Evolutionary conservation across 202 grass and related monocot species (phyloP), one percentile per base, ranked within the genome.

Genomic region (Setaria italica): DNA sequence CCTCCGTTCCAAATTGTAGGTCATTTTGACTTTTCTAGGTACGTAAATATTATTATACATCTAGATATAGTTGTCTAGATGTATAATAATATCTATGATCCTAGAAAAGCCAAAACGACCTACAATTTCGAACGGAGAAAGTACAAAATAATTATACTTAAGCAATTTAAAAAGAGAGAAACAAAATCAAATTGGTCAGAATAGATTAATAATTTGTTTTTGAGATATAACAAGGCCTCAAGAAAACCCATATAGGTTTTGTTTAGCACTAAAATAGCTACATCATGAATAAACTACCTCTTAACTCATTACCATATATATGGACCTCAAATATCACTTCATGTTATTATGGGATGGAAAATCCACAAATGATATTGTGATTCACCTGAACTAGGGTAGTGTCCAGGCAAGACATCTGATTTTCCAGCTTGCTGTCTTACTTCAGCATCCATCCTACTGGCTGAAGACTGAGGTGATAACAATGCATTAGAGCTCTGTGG

Each of bases 381-480:
- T 30, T 66, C 37, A 92, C 92, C 90, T 88, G 85, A 86, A 54
- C 39, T 72, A 62, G 65, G 78, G 20, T 76, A 79, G 30, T 70
- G 39, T 77, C 89, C 57, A 6, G 48, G 41, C 33, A 58, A 34
- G 72, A 82, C 21, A 82, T 74, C 82, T 46, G 64, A 68, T 64
- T 48, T 37, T 45, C 63, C 50, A 81, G 12, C 45, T 83, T 82
- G 54, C 49, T 90, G 89, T 66, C 59, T 88, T 66, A 37, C 59
- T 66, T 93, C 87, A 70, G 29, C 76, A 15, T 90, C 63, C 64
- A 69, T 60, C 41, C 74, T 83, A 78, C 59, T 66, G 49, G 78
- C 56, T 11, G 65, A 42, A 75, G 84, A 79, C 85, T 74, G 64
- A 82, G 88, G 45, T 1, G 48, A 80, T 46, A 64, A 45, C 11